Conservation (phyloP, 495 filamentous ascomycete genomes). For the Neurospora pannonica region DNA sequence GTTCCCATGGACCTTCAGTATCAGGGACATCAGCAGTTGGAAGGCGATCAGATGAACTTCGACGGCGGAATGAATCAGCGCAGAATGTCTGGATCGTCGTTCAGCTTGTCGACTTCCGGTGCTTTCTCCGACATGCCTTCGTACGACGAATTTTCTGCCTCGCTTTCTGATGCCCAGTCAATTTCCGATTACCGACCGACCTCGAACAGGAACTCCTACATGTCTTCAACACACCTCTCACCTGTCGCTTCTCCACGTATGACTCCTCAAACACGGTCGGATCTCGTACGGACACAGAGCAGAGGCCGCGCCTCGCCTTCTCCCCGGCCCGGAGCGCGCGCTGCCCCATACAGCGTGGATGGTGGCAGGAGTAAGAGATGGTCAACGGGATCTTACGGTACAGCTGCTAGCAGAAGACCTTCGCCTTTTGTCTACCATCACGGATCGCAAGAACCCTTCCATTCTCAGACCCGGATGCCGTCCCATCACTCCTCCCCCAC, state of each 20-base stretch:
- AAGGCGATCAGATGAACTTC: conserved; percentile 30
- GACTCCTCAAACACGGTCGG: conserved; percentile 45
- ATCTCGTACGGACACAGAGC: conserved; percentile 48
- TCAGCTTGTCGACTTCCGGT: conserved; percentile 48
- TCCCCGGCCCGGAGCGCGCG: conserved; percentile 51
- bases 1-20: conserved; percentile 41
- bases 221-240: conserved; percentile 49
- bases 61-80: conserved; percentile 35
- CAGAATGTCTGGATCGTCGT: conserved; percentile 50
- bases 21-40: conserved; percentile 35
- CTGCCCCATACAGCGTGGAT: conserved; percentile 55
- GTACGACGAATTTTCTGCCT: conserved; percentile 50
- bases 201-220: conserved; percentile 47
- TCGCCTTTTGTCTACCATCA: conserved; percentile 47
- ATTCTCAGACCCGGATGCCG: conserved; percentile 34
- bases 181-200: conserved; percentile 47
- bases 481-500: conserved; percentile 47
- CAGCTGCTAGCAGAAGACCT: conserved; percentile 39
- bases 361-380: conserved; percentile 55
- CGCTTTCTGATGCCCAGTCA: conserved; percentile 46
- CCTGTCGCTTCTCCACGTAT: conserved; percentile 51
- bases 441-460: conserved; percentile 38
- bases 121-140: conserved; percentile 48
- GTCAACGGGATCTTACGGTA: conserved; percentile 59
- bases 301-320: conserved; percentile 56